Base-by-base conservation (phyloP, 164 flowering plant genomes). In the Nymphaea thermarum region DNA sequence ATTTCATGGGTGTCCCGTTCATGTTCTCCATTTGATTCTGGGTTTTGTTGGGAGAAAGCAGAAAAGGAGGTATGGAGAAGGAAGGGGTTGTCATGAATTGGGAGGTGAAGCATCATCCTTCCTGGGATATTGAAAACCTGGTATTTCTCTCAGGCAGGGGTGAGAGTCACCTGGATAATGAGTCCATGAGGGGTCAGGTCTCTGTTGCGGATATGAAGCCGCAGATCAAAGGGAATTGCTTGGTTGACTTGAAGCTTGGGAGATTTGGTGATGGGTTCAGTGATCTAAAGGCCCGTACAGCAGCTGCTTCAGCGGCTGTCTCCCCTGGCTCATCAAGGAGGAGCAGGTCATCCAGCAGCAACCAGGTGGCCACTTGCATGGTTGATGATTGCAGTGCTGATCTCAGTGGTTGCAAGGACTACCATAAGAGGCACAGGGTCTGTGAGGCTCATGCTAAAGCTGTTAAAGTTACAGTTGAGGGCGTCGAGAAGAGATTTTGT, bases 361-460 rank as follows among this genome's bases (percentile, higher is more conserved):
- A 66, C 17, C 86, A 83, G 66, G 60, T 65, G 57, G 82, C 70
- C 7, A 72, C 82, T 2, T 91, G 97, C 68, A 81, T 84, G 66
- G 94, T 91, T 64, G 97, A 91, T 69, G 94, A 89, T 1, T 91
- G 97, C 71, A 74, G 68, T 36, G 74, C 91, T 2, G 97, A 91
- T 77, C 89, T 91, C 60, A 91, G 87, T 74, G 80, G 71, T 43
- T 90, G 89, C 68, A 81, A 88, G 60, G 97, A 88, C 67, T 91
- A 91, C 70, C 95, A 91, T 67, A 77, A 87, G 73, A 82, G 95
- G 43, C 97, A 91, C 74, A 91, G 88, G 77, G 94, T 88, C 62
- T 91, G 97, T 44, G 94, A 91, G 77, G 67, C 74, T 55, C 97
- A 91, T 68, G 86, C 97, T 0, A 91, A 87, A 82, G 82, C 92